Evolutionary conservation across 169 alveolate genomes (phyloP), one percentile per base, ranked within the genome.

Genomic region (Eimeria brunetti): DNA sequence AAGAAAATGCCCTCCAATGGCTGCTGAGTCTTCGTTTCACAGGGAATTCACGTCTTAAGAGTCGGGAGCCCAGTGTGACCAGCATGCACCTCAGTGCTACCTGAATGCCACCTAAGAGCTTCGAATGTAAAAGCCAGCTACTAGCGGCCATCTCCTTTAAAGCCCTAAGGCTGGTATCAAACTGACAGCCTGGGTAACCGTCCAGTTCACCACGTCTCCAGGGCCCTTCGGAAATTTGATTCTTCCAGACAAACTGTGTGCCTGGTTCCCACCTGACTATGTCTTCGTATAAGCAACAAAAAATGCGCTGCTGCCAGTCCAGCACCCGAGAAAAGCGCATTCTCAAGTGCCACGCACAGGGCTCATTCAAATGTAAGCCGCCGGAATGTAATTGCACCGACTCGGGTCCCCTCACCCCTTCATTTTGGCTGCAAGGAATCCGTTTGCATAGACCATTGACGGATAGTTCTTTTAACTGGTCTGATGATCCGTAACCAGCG

Each of bases 321-420:
- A 85, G 78, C 62, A 85, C 91, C 78, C 60, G 91, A 81, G 18
- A 58, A 14, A 85, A 60, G 81, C 91, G 91, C 56, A 85, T 22
- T 9, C 91, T 46, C 91, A 85, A 58, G 80, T 56, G 60, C 75
- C 62, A 33, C 44, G 91, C 91, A 22, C 80, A 69, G 1, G 67
- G 44, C 58, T 85, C 80, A 20, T 20, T 36, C 58, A 33, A 16
- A 56, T 16, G 91, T n/a, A 44, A 44, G 56, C 91, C 38, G 18
- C 27, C 24, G 41, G 33, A 41, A 80, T 12, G 90, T 22, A 83
- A 56, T 16, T 41, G 56, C 53, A 20, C 75, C 51, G 33, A 1
- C 33, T 56, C 75, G 36, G 9, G 73, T 33, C 44, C 67, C 7
- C 20, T 78, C 4, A 0, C 41, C 88, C 41, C 16, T 16, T 11